A percentile compares a stretch with the other conserved stretches of the same genome.
Conservation (phyloP, 805 yeast species). For the Teunomyces barrocoloradensis region DNA sequence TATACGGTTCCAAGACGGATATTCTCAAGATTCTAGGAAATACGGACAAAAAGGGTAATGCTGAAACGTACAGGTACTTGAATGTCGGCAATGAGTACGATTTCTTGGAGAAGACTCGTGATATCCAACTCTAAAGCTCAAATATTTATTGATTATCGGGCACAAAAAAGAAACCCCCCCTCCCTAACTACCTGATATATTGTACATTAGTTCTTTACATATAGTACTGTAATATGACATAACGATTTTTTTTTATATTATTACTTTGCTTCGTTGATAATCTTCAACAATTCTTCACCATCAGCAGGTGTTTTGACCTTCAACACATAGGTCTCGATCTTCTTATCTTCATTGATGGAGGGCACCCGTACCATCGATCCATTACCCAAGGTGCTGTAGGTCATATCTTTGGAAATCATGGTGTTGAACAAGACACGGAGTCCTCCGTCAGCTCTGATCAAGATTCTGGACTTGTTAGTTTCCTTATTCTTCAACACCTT, state of each 20-base stretch:
- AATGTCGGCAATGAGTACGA: conserved; percentile 51
- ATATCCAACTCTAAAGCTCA: conserved; percentile 2
- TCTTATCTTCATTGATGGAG: conserved; percentile 50
- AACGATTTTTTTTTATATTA: neutral
- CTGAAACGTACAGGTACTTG: conserved; percentile 28
- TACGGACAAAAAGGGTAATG: neutral
- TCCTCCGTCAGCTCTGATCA: conserved; percentile 87
- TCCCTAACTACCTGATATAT: neutral
- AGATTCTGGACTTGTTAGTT: conserved; percentile 62
- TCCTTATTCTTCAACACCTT: conserved; percentile 63
- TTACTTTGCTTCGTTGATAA: conserved; percentile 26
- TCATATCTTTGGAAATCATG: conserved; percentile 53
- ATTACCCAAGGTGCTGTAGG: conserved; percentile 61
- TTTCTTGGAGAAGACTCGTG: conserved; percentile 31
- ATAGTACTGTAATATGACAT: neutral
- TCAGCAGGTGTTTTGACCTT: conserved; percentile 77
- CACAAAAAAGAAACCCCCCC: neutral
- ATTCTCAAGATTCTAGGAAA: conserved; percentile 31
- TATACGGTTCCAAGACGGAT: conserved; percentile 52
- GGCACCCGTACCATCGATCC: conserved; percentile 69
- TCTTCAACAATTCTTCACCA: conserved; percentile 49
- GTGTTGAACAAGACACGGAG: conserved; percentile 75
- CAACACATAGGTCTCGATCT: conserved; percentile 63
- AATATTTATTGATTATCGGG: neutral
- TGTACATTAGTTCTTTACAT: conserved; percentile 3